Base-by-base conservation (phyloP, 1,284 basidiomycete genomes). In the Rhodotorula sp. region DNA sequence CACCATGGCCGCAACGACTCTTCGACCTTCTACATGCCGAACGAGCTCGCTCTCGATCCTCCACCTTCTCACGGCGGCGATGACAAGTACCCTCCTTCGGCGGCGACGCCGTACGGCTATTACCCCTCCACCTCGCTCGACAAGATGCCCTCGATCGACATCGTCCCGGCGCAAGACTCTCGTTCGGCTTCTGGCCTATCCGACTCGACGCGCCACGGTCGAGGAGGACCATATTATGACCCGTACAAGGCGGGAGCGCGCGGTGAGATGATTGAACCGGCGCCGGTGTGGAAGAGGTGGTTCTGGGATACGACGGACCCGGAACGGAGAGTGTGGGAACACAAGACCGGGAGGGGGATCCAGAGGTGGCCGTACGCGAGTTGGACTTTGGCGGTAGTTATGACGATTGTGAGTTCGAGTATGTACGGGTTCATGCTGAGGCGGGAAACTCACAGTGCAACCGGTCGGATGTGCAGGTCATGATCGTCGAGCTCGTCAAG, bases 291-390 rank as follows among this genome's bases (percentile, higher is more conserved):
- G 71, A 48, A 67, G 62, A 38, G 78, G 28, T 64, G 74, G 72
- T 54, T 78, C 14, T 71, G 74, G 60, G 78, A 79, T 60, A 74
- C 71, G 58, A 79, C 78, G 48, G 71, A 79, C n/a, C 64, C 78
- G 3, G 74, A 77, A 16, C 64, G 79, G 38, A 77, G 79, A 67
- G 79, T 82, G 18, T 77, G 78, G 61, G 77, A 80, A 57, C 79
- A 81, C 60, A 89, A 87, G 78, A 85, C 89, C 59, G 91, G 92
- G 1, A 85, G 95, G 56, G 91, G 90, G 8, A 85, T 91, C 28
- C 95, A 98, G 81, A 85, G 81, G 66, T 86, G 89, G 80, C 91
- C 95, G 14, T 86, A 90, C 71, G 85, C 82, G 47, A 80, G 81
- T 48, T 85, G 82, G 81, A 62, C 80, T 0, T 80, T 92, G 65